Evolutionary conservation across 2,329 filamentous ascomycete genomes (phyloP), one percentile per base, ranked within the genome.

Genomic region (Colletotrichum horii): DNA sequence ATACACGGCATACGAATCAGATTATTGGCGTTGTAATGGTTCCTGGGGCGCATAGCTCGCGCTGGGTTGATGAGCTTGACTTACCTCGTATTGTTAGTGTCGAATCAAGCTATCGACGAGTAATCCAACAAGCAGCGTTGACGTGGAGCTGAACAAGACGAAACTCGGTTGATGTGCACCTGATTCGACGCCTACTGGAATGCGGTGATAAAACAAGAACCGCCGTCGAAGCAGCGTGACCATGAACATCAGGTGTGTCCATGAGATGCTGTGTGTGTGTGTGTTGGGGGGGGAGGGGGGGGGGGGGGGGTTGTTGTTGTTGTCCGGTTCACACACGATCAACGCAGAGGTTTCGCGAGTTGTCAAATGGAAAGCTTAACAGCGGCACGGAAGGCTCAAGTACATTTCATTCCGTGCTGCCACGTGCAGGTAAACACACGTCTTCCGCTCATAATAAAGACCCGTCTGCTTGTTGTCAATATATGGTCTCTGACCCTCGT

Each of bases 61-160:
- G 61, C 71, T 9, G 66, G 30, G 22, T 58, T 74, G 64, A 34
- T 43, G 48, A 48, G 22, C 52, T 70, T 65, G 24, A 52, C 58
- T 70, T 65, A 60, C 26, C 19, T 28, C 22, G 58, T 52, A 74
- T 12, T 70, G 58, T 60, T 74, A 74, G 66, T 74, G 32, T 70
- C 15, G 34, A 65, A 68, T 52, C 64, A 61, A 26, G 48, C 11
- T 30, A 14, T 48, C 36, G 38, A 30, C 16, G 22, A 34, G 19
- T 26, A 16, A 30, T 58, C 5, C 26, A 26, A 30, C 28, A 16
- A 62, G 30, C 58, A 9, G 38, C 38, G 38, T 48, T 48, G 38
- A 11, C 22, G 19, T 48, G 38, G 38, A 48, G 12, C n/a, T 22
- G 43, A 14, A 52, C 11, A 52, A 52, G 43, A 22, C 43, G n/a